These are phyloP conservation scores for Omphalotus guepiniiformis DNA, from an alignment of 768 basidiomycete species.

Conservation along the genomic window DNA sequence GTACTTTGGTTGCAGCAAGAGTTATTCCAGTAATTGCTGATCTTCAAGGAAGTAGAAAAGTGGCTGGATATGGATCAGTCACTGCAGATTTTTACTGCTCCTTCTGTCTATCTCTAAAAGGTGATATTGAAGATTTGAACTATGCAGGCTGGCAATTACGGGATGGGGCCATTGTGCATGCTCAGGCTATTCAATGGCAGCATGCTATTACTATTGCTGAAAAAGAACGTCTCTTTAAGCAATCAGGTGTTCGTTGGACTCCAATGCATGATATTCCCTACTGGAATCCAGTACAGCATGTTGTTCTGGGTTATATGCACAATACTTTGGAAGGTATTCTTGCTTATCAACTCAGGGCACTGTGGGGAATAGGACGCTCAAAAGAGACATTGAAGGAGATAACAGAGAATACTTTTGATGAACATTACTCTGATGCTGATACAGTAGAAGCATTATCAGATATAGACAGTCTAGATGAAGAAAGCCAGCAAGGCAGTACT, in stretches of 20 bases:
- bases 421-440: slow-evolving; percentile 17
- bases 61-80: slow-evolving; percentile 17
- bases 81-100: slow-evolving; percentile 18
- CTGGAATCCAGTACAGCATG: slow-evolving; percentile 25
- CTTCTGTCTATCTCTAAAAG: slow-evolving; percentile 16
- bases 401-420: slow-evolving; percentile 6
- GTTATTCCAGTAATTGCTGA: slow-evolving; percentile 22
- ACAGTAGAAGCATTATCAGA: neutral
- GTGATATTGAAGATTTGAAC: slow-evolving; percentile 19
- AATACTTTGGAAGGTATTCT: slow-evolving; percentile 24
- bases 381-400: slow-evolving; percentile 9
- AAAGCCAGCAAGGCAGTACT: neutral
- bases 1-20: slow-evolving; percentile 12
- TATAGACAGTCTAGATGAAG: neutral
- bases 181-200: slow-evolving; percentile 15
- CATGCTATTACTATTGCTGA: slow-evolving; percentile 13
- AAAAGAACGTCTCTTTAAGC: slow-evolving; percentile 4
- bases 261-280: slow-evolving; percentile 22
- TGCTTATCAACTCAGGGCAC: slow-evolving; percentile 17
- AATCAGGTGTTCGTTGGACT: slow-evolving; percentile 26
- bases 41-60: slow-evolving; percentile 18
- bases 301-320: slow-evolving; percentile 27
- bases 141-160: slow-evolving; percentile 13
- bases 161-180: slow-evolving; percentile 13
- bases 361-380: slow-evolving; percentile 20